Evolutionary conservation across 345 rosid genomes (phyloP), one percentile per base, ranked within the genome.

Genomic region (Linum lewisii): DNA sequence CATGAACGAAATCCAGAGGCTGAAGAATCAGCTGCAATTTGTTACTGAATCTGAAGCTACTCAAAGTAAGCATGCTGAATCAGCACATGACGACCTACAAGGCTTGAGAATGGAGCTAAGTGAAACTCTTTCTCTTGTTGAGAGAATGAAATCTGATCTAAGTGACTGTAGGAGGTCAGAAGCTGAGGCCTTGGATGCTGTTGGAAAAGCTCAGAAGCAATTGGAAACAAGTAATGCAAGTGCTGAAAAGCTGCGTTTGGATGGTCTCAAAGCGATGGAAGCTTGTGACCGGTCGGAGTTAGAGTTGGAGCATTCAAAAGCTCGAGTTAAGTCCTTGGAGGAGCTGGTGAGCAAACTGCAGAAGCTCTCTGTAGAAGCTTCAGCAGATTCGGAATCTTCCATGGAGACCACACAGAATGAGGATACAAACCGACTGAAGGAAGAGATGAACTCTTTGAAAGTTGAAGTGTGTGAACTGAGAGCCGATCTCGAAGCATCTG

Each of bases 1-100:
- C 36, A 77, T 87, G 84, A 93, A 80, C 69, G 99, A 93, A 72
- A 85, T 85, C 24, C 95, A 87, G 74, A 87, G 81, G 84, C 88
- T 93, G 64, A 93, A 84, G 75, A 74, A 69, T 19, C 99, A 88
- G 79, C 71, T 93, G 51, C 85, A 79, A 61, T 79, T 69, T 69
- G 77, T 66, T n/a, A 66, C 81, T 37, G 90, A 84, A 76, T 72
- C 88, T 8, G 98, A 88, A 69, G 77, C 79, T 60, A 51, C 76
- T 54, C 83, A 83, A 58, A 71, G 69, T 38, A 81, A 73, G 60
- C 84, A 85, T 49, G 84, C 82, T 9, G 88, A 79, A 56, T 75
- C 80, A 29, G 92, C 84, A 21, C 72, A 78, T 60, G 70, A 75
- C 37, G 86, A 85, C 75, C 64, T 80, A 57, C 88, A 78, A 57